Percentiles rank a stretch among this genome's conserved stretches.
These are phyloP conservation scores for Xylaria sp. DNA, from an alignment of 2,329 filamentous ascomycete species.

Conservation along the genomic window DNA sequence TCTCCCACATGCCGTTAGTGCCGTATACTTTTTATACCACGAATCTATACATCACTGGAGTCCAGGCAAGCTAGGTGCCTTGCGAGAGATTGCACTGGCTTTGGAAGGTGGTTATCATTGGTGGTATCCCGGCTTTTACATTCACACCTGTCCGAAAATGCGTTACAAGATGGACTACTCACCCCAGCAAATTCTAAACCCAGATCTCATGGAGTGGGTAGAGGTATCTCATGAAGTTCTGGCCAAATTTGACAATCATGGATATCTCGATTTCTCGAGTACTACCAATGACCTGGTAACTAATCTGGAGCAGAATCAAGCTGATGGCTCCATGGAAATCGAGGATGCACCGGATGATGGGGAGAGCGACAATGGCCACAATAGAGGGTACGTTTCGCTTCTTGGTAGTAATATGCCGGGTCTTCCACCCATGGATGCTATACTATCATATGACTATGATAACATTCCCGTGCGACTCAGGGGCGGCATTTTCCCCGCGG, in stretches of 20 bases:
- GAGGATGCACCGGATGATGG: conserved; percentile 15
- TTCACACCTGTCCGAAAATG: conserved; percentile 85
- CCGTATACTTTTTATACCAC: conserved; percentile 86
- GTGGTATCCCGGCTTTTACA: conserved; percentile 87
- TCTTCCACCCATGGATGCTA: conserved; percentile 65
- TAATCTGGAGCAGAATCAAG: conserved; percentile 1
- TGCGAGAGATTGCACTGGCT: conserved; percentile 78
- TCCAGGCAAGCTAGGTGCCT: conserved; percentile 80
- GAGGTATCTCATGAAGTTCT: conserved; percentile 65
- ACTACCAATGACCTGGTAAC: conserved; percentile 7
- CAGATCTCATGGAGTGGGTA: conserved; percentile 72
- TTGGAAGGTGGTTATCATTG: conserved; percentile 75
- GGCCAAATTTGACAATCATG: conserved; percentile 63
- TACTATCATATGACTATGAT: conserved; percentile 68
- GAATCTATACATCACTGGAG: conserved; percentile 75
- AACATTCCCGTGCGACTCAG: conserved; percentile 65
- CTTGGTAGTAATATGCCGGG: conserved; percentile 75
- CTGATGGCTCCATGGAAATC: conserved; percentile 6
- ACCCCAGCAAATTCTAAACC: conserved; percentile 79
- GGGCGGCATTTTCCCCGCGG: conserved; percentile 41
- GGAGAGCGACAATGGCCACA: conserved; percentile 33
- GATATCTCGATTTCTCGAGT: conserved; percentile 61
- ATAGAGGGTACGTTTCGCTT: conserved; percentile 53
- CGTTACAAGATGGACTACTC: conserved; percentile 83
- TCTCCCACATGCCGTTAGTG: conserved; percentile 79